Conservation (phyloP, 495 filamentous ascomycete genomes). For the Bacidia gigantensis region DNA sequence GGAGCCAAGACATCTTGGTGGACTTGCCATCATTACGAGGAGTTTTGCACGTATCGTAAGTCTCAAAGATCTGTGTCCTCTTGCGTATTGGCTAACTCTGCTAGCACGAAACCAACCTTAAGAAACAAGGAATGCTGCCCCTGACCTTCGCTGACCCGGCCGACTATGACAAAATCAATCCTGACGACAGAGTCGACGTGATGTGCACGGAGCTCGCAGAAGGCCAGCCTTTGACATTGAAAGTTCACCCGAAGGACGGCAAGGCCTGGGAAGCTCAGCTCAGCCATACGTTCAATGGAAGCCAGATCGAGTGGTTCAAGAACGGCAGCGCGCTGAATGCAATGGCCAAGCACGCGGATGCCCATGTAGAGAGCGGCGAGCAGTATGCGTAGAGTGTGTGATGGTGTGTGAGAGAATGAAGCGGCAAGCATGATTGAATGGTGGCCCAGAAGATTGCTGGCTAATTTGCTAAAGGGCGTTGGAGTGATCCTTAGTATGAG, state of each 20-base stretch:
- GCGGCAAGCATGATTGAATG: background rate
- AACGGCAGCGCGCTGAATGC: slow-evolving; percentile 94
- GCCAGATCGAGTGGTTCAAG: slow-evolving; percentile 96
- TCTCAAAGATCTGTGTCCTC: slow-evolving; percentile 1
- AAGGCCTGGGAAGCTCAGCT: slow-evolving; percentile 68
- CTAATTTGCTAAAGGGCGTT: no score
- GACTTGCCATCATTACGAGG: slow-evolving; percentile 90
- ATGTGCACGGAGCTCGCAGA: slow-evolving; percentile 82
- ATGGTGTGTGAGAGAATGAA: background rate
- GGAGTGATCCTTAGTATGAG: no score
- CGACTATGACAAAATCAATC: slow-evolving; percentile 95
- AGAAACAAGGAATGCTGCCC: slow-evolving; percentile 99
- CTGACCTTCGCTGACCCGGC: slow-evolving; percentile 87
- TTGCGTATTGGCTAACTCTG: background rate
- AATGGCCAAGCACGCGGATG: slow-evolving; percentile 61
- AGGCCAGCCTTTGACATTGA: slow-evolving; percentile 85
- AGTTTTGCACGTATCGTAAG: slow-evolving; percentile 86
- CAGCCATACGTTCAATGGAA: slow-evolving; percentile 90
- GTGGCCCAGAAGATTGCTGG: no score
- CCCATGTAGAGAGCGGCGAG: slow-evolving; percentile 11
- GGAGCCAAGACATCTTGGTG: slow-evolving; percentile 93
- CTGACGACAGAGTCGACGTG: slow-evolving; percentile 82
- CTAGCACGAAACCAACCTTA: slow-evolving; percentile 95
- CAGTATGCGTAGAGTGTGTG: background rate
- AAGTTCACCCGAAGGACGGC: slow-evolving; percentile 71